phyloP scores from a whole-genome alignment of 169 alveolate species.

The Plasmodium yoelii region DNA sequence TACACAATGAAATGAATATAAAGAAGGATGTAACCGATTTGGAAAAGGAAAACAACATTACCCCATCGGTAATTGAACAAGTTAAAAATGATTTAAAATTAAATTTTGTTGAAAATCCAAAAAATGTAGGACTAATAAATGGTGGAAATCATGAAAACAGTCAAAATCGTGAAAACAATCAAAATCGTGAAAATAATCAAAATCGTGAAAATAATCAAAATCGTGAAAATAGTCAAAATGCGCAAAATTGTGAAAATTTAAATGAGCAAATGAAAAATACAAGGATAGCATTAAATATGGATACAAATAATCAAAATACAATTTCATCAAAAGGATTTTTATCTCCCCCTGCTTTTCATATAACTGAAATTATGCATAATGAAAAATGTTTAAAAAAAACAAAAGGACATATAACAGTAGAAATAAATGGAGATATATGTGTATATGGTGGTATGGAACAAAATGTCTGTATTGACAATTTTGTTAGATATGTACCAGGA shows the following conservation, averaged over 20 bases:
- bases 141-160: not conserved
- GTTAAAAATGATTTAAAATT: too few species aligned
- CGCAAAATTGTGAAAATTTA: not conserved
- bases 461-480: slow-evolving; percentile 53
- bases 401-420: slow-evolving; percentile 66
- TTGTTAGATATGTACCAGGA: slow-evolving; percentile 75
- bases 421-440: slow-evolving; percentile 76
- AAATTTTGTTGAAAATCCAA: too few species aligned
- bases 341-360: slow-evolving; percentile 74
- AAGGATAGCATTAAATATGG: not conserved
- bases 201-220: not conserved
- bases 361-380: slow-evolving; percentile 74
- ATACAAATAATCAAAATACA: not conserved
- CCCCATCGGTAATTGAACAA: too few species aligned
- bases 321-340: slow-evolving; percentile 48
- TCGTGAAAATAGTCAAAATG: not conserved
- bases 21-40: not conserved
- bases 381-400: slow-evolving; percentile 70
- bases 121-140: too few species aligned
- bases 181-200: not conserved
- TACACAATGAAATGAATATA: too few species aligned
- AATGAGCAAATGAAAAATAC: not conserved
- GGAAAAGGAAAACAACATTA: not conserved
- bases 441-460: slow-evolving; percentile 68
- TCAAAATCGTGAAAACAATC: not conserved